These are phyloP conservation scores for Phtheirospermum japonicum DNA, from an alignment of 257 asterid species.

Conservation along the genomic window DNA sequence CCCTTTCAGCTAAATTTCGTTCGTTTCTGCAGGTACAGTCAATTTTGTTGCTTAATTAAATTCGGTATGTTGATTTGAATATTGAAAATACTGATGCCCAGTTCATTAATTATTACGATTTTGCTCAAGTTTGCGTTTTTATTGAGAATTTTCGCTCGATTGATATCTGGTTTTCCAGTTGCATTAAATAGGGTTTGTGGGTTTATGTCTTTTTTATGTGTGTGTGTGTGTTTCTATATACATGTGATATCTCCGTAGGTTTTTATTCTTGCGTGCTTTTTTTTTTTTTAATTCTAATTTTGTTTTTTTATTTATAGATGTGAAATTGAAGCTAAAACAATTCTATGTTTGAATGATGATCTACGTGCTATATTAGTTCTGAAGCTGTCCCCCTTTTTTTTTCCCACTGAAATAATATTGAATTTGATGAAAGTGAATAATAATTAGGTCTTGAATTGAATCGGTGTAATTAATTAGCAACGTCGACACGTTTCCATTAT, in stretches of 20 bases:
- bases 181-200: slow-evolving; percentile 30
- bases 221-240: neutral
- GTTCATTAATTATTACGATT: slow-evolving; percentile 28
- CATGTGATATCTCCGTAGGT: slow-evolving; percentile 1
- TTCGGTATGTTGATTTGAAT: slow-evolving; percentile 13
- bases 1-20: neutral
- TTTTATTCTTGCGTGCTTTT: slow-evolving; percentile 1
- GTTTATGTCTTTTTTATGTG: slow-evolving; percentile 1
- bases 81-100: slow-evolving; percentile 8
- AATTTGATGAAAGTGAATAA: slow-evolving; percentile 1
- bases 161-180: neutral
- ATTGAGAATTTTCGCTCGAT: neutral
- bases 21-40: slow-evolving; percentile 24
- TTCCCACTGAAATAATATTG: slow-evolving; percentile 14
- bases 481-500: neutral
- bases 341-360: neutral
- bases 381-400: slow-evolving; percentile 18
- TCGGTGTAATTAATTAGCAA: slow-evolving; percentile 1
- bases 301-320: neutral
- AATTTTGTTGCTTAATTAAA: slow-evolving; percentile 16
- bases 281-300: neutral
- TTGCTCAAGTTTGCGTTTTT: neutral
- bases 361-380: slow-evolving; percentile 13
- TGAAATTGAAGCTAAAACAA: neutral
- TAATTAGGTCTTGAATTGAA: neutral